Evolutionary conservation across 371 early-diverging fungal species (phyloP).

Genomic region (Mucor mucedo): DNA sequence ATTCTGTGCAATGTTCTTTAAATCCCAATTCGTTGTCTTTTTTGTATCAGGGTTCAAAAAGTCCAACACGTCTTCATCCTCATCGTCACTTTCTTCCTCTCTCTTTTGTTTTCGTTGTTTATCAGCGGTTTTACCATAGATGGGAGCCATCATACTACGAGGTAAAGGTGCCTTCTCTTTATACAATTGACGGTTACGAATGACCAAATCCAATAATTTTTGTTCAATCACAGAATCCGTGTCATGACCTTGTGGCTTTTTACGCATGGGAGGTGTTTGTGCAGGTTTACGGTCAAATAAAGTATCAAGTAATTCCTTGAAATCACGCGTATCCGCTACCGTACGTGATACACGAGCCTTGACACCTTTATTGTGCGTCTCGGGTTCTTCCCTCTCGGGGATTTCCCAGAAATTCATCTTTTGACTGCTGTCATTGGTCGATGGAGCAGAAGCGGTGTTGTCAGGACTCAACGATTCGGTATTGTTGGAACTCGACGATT

Average conservation of each 20-base stretch:
- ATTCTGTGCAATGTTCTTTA: background rate
- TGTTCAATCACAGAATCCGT: conserved; percentile 31
- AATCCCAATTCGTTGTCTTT: conserved; percentile 8
- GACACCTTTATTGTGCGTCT: background rate
- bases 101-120: background rate
- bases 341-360: background rate
- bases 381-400: background rate
- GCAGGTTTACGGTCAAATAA: conserved; percentile 8
- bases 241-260: background rate
- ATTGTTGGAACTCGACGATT: background rate
- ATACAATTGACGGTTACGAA: conserved; percentile 3
- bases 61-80: conserved; percentile 7
- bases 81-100: background rate
- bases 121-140: conserved; percentile 14
- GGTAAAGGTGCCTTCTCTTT: conserved; percentile 37
- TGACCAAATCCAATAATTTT: conserved; percentile 32
- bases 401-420: conserved; percentile 1
- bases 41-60: background rate
- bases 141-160: conserved; percentile 8
- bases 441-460: background rate
- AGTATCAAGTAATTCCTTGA: conserved; percentile 21
- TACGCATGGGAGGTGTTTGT: no score
- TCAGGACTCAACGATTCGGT: background rate
- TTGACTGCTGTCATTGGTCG: background rate
- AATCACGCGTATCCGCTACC: conserved; percentile 11